Evolutionary conservation across 192 early-diverging fungal genomes (phyloP), one percentile per base, ranked within the genome.

Genomic region (Thamnidium elegans): DNA sequence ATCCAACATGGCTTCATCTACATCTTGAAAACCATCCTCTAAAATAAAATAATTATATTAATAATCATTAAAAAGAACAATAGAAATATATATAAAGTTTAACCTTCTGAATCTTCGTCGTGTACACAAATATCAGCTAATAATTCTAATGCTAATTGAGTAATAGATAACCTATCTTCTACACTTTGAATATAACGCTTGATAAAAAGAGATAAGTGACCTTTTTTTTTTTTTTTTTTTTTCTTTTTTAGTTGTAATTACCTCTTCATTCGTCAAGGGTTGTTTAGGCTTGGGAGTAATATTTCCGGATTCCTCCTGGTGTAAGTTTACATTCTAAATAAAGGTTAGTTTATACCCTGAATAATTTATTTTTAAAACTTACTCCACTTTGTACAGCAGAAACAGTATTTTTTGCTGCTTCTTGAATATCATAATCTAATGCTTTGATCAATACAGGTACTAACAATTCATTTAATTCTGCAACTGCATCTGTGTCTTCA

Each of bases 121-220:
- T 91, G 86, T 4, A 86, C 82, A 70, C 87, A 93, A 39, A 94
- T 85, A 65, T 93, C 92, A 48, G 94, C 84, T 6, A 94, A 79
- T 34, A 97, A 64, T 68, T 97, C 95, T 30, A 97, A 74, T 15
- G 83, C 80, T n/a, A 94, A 64, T 62, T 90, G 88, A 1, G 89
- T 67, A n/a, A 82, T 86, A 19, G 73, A 79, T 53, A 93, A 52
- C 9, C 77, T 77, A 1, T 74, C 74, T 59, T 87, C 81, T 30
- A 87, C 67, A 11, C 61, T 51, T 36, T 73, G 66, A 1, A 87
- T 64, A n/a, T 76, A 63, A 56, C 68, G 30, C n/a, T 34, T 2
- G 31, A 56, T 19, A n/a, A 17, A 56, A 13, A 20, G n/a, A 26
- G 26, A 39, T 39, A 9, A 39, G 36, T 39, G 36, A 39, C 36